Conservation (phyloP, 352 stramenopile genomes). For the Phytophthora sp. region DNA sequence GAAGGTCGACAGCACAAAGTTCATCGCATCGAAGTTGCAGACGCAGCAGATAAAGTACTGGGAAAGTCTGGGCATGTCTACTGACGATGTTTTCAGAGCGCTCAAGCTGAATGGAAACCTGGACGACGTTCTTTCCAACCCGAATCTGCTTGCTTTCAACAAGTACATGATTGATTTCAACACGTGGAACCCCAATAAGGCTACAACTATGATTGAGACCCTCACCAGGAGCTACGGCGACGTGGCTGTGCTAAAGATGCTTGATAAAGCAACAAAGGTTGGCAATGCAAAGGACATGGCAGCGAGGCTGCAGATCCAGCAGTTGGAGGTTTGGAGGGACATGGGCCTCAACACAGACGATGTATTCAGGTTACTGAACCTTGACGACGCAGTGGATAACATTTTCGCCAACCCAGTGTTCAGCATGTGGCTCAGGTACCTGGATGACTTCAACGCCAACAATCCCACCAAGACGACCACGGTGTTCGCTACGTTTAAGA, state of each 20-base stretch:
- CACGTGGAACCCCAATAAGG: background rate
- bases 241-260: background rate
- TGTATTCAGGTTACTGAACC: conserved; percentile 3
- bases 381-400: background rate
- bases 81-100: background rate
- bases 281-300: background rate
- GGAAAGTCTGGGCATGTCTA: background rate
- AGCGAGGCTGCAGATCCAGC: conserved; percentile 2
- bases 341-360: background rate
- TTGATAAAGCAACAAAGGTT: background rate
- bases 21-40: background rate
- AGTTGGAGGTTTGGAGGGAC: background rate
- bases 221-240: background rate
- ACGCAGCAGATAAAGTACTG: background rate
- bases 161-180: conserved; percentile 5
- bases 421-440: conserved; percentile 11
- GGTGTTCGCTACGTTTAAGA: background rate
- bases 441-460: background rate
- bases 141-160: background rate
- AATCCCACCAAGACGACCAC: background rate
- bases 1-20: background rate
- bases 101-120: background rate
- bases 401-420: background rate
- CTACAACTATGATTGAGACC: background rate
- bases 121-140: background rate